Percentiles rank a stretch among this genome's conserved stretches.
These are phyloP conservation scores for Amauroascus verrucosus DNA, from an alignment of 2,329 filamentous ascomycete species.

Conservation along the genomic window DNA sequence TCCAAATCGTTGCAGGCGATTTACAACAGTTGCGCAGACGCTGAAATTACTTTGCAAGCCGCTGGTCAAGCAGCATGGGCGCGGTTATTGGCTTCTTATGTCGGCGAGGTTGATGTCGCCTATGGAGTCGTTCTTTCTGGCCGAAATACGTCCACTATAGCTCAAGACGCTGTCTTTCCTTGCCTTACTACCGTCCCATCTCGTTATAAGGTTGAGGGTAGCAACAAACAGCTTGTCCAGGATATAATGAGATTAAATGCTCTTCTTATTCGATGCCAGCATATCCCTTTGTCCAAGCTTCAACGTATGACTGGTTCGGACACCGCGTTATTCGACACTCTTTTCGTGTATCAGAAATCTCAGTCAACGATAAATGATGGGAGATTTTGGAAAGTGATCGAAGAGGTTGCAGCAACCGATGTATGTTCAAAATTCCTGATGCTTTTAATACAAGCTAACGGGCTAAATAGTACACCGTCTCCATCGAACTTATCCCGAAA, in stretches of 20 bases:
- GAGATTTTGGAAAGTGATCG: constrained; percentile 48
- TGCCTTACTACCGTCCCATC: constrained; percentile 75
- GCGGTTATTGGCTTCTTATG: constrained; percentile 61
- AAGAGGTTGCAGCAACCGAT: constrained; percentile 61
- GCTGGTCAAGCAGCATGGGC: constrained; percentile 70
- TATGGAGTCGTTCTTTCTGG: constrained; percentile 78
- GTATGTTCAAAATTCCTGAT: constrained; percentile 23
- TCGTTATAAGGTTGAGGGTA: constrained; percentile 45
- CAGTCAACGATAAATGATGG: constrained; percentile 19
- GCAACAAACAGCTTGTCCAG: constrained; percentile 49
- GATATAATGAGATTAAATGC: constrained; percentile 57
- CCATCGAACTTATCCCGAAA: constrained; percentile 62
- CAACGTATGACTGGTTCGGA: constrained; percentile 60
- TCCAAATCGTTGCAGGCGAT: constrained; percentile 39
- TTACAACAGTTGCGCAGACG: constrained; percentile 45
- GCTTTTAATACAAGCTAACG: constrained; percentile 12
- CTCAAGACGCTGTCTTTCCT: constrained; percentile 56
- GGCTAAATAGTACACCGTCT: constrained; percentile 54
- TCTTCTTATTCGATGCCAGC: constrained; percentile 57
- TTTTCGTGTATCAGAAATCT: constrained; percentile 71
- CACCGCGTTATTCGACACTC: constrained; percentile 65
- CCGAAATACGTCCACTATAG: constrained; percentile 49
- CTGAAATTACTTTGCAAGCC: constrained; percentile 64
- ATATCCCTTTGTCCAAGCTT: constrained; percentile 58
- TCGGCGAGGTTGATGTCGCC: constrained; percentile 61